Evolutionary conservation across 768 basidiomycete species (phyloP).

Genomic region (Boletus barrowsii): DNA sequence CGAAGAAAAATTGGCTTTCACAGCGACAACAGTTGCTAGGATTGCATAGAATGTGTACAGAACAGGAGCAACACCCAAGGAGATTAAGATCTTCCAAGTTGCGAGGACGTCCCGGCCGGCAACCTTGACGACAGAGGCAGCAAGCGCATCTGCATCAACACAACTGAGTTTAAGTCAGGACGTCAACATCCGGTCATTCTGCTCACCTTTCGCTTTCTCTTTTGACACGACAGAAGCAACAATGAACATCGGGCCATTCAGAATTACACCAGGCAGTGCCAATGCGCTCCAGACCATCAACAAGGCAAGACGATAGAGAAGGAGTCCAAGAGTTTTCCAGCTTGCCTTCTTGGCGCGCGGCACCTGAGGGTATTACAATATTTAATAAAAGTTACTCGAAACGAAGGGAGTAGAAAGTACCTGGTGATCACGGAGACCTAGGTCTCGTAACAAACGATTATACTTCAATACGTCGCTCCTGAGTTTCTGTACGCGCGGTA

Average conservation of each 20-base stretch:
- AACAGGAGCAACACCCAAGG: constrained; percentile 84
- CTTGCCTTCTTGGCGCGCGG: constrained; percentile 81
- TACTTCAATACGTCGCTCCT: constrained; percentile 82
- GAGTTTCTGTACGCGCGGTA: constrained; percentile 81
- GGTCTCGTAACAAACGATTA: constrained; percentile 81
- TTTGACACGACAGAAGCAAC: constrained; percentile 84
- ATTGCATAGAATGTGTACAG: constrained; percentile 82
- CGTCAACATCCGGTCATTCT: not conserved
- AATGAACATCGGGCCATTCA: constrained; percentile 93
- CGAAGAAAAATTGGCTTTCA: constrained; percentile 60
- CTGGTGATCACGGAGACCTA: constrained; percentile 94
- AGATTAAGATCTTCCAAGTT: constrained; percentile 96
- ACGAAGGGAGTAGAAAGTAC: constrained; percentile 34
- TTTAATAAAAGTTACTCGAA: not conserved
- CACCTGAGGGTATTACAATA: constrained; percentile 46
- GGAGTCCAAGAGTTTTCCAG: constrained; percentile 82
- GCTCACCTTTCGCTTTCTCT: constrained; percentile 80
- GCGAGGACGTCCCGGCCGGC: constrained; percentile 96
- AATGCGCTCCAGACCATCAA: constrained; percentile 78
- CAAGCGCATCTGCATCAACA: constrained; percentile 74
- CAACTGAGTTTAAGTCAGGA: not conserved
- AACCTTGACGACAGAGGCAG: constrained; percentile 92
- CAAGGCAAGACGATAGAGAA: constrained; percentile 78
- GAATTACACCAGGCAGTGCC: constrained; percentile 84
- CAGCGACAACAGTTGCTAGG: constrained; percentile 69